These are phyloP conservation scores for Stentor coeruleus DNA, from an alignment of 73 alveolate species.

Conservation along the genomic window DNA sequence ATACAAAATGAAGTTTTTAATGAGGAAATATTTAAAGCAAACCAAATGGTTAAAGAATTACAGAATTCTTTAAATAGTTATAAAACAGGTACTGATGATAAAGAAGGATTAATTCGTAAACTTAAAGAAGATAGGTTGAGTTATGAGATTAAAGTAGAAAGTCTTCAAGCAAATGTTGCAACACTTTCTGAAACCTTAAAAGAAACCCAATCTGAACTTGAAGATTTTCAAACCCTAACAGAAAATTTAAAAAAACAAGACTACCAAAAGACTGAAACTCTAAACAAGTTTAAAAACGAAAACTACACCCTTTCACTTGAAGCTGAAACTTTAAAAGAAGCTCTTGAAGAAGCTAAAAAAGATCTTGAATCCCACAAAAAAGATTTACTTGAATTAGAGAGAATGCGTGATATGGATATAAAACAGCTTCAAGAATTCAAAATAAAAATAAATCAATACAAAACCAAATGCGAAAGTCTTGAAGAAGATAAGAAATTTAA, in stretches of 20 bases:
- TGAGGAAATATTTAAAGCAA: neutral
- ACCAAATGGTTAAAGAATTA: neutral
- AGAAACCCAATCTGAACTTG: slow-evolving; percentile 13
- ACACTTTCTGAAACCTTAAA: slow-evolving; percentile 2
- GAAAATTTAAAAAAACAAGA: neutral
- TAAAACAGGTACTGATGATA: neutral
- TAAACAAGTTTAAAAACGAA: neutral
- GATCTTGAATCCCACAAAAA: neutral
- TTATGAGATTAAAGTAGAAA: neutral
- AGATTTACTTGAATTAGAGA: neutral
- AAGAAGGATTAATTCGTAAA: neutral
- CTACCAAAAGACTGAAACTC: neutral
- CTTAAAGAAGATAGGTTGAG: neutral
- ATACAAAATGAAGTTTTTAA: neutral
- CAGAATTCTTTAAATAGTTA: neutral
- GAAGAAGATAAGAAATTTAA: neutral
- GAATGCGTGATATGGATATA: neutral
- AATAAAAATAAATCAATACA: too few relatives aligned
- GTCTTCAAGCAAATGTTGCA: neutral
- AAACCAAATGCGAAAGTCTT: neutral
- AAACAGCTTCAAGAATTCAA: neutral
- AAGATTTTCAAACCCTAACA: neutral
- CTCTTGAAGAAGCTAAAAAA: neutral
- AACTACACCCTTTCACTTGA: neutral
- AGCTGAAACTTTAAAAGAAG: neutral